These are phyloP conservation scores for Ophiocordyceps camponoti-floridani DNA, from an alignment of 2,329 filamentous ascomycete species.

Conservation along the genomic window DNA sequence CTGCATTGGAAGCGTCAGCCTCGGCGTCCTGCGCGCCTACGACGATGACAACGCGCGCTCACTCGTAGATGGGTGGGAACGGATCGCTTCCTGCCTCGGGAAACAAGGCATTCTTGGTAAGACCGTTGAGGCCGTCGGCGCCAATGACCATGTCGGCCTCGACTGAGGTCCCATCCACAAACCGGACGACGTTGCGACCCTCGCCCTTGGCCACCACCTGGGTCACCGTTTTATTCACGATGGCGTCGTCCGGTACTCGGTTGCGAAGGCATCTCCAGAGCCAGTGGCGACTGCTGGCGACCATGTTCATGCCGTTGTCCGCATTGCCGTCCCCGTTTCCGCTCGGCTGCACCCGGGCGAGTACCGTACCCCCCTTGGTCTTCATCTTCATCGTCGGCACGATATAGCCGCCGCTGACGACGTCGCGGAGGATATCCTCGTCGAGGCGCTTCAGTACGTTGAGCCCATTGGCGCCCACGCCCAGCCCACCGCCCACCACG, in stretches of 20 bases:
- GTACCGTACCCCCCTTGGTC: constrained; percentile 7
- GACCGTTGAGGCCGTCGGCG: constrained; percentile 8
- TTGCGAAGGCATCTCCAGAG: constrained; percentile 8
- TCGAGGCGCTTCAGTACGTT: constrained; percentile 8
- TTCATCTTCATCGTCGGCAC: constrained; percentile 7
- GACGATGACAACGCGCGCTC: background rate
- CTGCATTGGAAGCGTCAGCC: background rate
- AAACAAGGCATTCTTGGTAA: constrained; percentile 7
- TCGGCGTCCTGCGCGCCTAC: background rate
- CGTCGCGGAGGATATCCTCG: constrained; percentile 6
- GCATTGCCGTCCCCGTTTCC: background rate
- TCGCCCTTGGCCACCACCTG: constrained; percentile 4
- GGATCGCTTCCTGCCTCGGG: constrained; percentile 5
- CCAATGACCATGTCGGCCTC: constrained; percentile 10
- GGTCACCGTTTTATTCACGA: constrained; percentile 7
- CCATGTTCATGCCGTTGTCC: constrained; percentile 5
- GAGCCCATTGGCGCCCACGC: constrained; percentile 8
- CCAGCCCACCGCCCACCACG: constrained; percentile 8
- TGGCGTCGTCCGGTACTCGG: constrained; percentile 6
- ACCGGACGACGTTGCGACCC: constrained; percentile 6
- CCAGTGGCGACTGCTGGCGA: constrained; percentile 8
- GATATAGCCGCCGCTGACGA: constrained; percentile 8
- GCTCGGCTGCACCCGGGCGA: constrained; percentile 6
- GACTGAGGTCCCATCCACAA: constrained; percentile 6
- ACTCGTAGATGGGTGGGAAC: constrained; percentile 9